Evolutionary conservation across 805 yeast genomes (phyloP).

Genomic region (Metschnikowia henanensis): DNA sequence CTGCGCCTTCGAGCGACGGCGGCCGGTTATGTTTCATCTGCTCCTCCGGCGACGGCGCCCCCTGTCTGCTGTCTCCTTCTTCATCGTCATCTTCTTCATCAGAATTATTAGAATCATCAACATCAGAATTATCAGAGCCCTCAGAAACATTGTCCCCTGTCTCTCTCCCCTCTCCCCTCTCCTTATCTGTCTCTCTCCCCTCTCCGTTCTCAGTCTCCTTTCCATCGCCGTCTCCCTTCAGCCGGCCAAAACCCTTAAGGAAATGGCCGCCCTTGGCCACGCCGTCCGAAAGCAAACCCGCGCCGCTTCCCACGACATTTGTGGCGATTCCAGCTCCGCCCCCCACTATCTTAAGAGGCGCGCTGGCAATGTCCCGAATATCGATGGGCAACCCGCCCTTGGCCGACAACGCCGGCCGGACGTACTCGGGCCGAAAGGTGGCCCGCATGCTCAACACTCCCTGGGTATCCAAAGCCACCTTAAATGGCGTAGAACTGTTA

Average conservation of each 20-base stretch:
- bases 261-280: constrained; percentile 47
- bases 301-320: constrained; percentile 45
- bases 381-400: constrained; percentile 41
- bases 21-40: constrained; percentile 16
- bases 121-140: constrained; percentile 7
- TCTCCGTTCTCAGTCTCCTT: constrained; percentile 3
- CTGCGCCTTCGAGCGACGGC: constrained; percentile 21
- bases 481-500: constrained; percentile 43
- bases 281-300: constrained; percentile 48
- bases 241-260: constrained; percentile 32
- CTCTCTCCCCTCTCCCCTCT: no score
- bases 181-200: constrained; percentile 1
- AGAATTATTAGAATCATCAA: no score
- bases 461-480: constrained; percentile 57
- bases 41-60: constrained; percentile 18
- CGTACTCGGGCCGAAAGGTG: constrained; percentile 61
- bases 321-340: constrained; percentile 45
- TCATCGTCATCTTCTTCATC: constrained; percentile 8
- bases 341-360: constrained; percentile 47
- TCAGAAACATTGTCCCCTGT: no score
- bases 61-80: constrained; percentile 11
- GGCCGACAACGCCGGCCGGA: constrained; percentile 57
- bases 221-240: constrained; percentile 18
- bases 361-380: constrained; percentile 41
- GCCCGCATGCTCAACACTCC: constrained; percentile 59